Percentiles rank a stretch among this genome's conserved stretches.
These are phyloP conservation scores for Suillus bovinus DNA, from an alignment of 768 basidiomycete genomes.

Conservation along the genomic window DNA sequence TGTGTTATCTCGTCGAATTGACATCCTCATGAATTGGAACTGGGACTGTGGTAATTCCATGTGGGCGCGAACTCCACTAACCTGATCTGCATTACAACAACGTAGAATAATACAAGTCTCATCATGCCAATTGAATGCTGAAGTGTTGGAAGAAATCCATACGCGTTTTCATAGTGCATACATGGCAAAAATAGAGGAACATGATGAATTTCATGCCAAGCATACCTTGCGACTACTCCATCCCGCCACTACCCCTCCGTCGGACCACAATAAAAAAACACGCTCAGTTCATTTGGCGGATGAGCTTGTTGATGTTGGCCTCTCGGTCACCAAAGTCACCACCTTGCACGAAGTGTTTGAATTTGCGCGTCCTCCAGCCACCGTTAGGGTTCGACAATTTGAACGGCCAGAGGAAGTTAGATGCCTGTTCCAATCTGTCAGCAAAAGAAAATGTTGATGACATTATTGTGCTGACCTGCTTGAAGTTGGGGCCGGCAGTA, in stretches of 20 bases:
- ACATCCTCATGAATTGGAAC: background rate
- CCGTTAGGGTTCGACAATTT: constrained; percentile 99
- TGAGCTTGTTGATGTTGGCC: constrained; percentile 94
- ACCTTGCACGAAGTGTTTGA: constrained; percentile 95
- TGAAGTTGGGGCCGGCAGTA: constrained; percentile 97
- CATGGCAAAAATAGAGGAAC: constrained; percentile 23
- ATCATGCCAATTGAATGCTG: background rate
- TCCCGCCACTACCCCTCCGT: constrained; percentile 8
- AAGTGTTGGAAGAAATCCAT: constrained; percentile 19
- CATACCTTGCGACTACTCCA: constrained; percentile 27
- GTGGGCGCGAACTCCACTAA: background rate
- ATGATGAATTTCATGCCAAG: constrained; percentile 29
- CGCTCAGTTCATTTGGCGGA: constrained; percentile 87
- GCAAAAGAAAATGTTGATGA: constrained; percentile 9
- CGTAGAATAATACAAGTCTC: background rate
- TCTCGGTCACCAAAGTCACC: constrained; percentile 99
- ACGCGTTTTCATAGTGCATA: constrained; percentile 31
- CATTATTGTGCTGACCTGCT: constrained; percentile 65
- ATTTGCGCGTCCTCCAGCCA: constrained; percentile 97
- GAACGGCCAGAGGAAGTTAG: constrained; percentile 99
- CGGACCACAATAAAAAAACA: constrained; percentile 6
- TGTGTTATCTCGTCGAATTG: background rate
- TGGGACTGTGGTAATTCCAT: background rate
- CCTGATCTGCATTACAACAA: constrained; percentile 1
- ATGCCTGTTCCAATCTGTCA: constrained; percentile 47